phyloP scores from a whole-genome alignment of 805 yeast species.

The Sungouiozyma intestinalis region DNA sequence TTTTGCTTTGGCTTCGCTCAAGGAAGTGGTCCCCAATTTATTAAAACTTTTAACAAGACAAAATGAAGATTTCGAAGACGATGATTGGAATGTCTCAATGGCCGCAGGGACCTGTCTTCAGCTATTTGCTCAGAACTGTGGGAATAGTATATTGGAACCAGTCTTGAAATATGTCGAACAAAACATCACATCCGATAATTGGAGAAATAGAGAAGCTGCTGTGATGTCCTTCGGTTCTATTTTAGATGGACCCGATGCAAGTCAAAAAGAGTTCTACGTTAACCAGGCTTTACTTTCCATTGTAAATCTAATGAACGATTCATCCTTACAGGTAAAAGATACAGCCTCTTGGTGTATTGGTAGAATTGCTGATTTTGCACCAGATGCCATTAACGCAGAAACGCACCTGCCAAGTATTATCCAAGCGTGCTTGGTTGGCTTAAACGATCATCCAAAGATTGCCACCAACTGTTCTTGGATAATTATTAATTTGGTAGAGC shows the following conservation, averaged over 20 bases:
- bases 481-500: slow-evolving; percentile 82
- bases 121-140: slow-evolving; percentile 84
- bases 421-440: slow-evolving; percentile 66
- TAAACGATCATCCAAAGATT: slow-evolving; percentile 85
- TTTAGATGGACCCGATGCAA: slow-evolving; percentile 83
- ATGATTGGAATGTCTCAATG: slow-evolving; percentile 96
- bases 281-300: slow-evolving; percentile 79
- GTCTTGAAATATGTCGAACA: slow-evolving; percentile 75
- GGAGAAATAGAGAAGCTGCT: slow-evolving; percentile 94
- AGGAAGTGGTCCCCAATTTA: slow-evolving; percentile 80
- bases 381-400: slow-evolving; percentile 61
- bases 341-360: slow-evolving; percentile 99
- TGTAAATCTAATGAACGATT: slow-evolving; percentile 61
- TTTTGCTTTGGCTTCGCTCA: slow-evolving; percentile 76
- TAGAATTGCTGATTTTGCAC: slow-evolving; percentile 79
- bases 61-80: slow-evolving; percentile 89
- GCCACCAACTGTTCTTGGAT: slow-evolving; percentile 98
- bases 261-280: slow-evolving; percentile 55
- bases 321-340: slow-evolving; percentile 77
- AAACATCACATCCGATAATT: slow-evolving; percentile 47
- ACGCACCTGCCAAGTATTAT: slow-evolving; percentile 61
- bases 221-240: slow-evolving; percentile 99
- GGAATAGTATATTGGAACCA: slow-evolving; percentile 75
- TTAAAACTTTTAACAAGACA: slow-evolving; percentile 73
- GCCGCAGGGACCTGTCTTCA: slow-evolving; percentile 97